Base-by-base conservation (phyloP, 805 yeast genomes). In the Yueomyces sp. region DNA sequence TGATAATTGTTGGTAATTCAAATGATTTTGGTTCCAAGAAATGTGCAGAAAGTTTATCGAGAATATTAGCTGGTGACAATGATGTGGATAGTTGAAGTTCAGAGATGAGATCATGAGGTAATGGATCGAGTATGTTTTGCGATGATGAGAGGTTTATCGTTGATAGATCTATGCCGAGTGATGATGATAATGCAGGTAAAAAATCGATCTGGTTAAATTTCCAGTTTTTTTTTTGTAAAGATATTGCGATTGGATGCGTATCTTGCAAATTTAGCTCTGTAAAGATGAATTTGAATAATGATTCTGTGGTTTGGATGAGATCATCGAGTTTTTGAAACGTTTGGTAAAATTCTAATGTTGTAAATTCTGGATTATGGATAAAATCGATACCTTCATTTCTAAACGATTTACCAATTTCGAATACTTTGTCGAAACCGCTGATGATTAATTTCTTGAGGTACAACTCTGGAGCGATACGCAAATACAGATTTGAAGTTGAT, bases 341-440 rank as follows among this genome's bases (percentile, higher is more conserved):
- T 53, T 81, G 83, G 59, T 90, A 90, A 52, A 86, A 84, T 58
- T 90, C 98, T 57, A 95, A 79, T 2, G 86, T 76, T 1, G 95
- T 81, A 58, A 88, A 90, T 56, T 90, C 98, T 0, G 96, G 95
- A 61, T 90, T 92, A 59, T 90, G 98, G 0, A 95, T 84, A 2
- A 82, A 69, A 58, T 90, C 98, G 30, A 90, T 70, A 5, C 96
- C 95, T 63, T 92, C 98, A 55, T 92, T 92, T 53, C 98, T 70
- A 61, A 88, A 92, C 40, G 72, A 79, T 43, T 74, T 72, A 0
- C 96, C 96, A 43, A 92, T 75, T 55, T 92, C 97, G 60, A 76
- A 92, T 2, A 92, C 80, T 50, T 74, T 77, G 51, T 88, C 94
- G 54, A 88, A 77, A 2, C 98, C 98, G 5, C 85, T 72, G 33